Conservation (phyloP, 1,284 basidiomycete genomes). For the Leucoagaricus sp. region DNA sequence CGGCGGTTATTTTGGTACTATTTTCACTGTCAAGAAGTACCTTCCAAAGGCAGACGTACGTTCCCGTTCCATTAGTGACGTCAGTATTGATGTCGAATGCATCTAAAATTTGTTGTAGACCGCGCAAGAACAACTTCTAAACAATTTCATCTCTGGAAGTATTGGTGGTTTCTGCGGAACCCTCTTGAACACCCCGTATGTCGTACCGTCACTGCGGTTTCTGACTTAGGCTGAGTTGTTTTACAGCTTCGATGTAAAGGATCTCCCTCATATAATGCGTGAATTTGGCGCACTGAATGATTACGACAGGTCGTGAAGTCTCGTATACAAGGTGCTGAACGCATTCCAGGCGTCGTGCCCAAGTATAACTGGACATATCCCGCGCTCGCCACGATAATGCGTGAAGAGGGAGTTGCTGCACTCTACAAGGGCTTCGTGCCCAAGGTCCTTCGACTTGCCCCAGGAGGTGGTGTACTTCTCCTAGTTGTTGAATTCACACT, state of each 20-base stretch:
- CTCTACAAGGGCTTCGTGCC: slow-evolving; percentile 95
- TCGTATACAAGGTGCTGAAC: slow-evolving; percentile 82
- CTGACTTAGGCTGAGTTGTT: not conserved
- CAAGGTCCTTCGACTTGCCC: slow-evolving; percentile 84
- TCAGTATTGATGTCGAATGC: not conserved
- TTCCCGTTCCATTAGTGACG: slow-evolving; percentile 8
- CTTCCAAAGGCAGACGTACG: slow-evolving; percentile 84
- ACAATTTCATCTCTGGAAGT: slow-evolving; percentile 91
- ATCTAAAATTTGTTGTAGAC: slow-evolving; percentile 42
- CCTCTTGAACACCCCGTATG: slow-evolving; percentile 76
- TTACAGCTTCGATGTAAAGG: slow-evolving; percentile 57
- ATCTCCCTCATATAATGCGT: not conserved
- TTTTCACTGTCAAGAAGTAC: slow-evolving; percentile 78
- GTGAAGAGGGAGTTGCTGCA: slow-evolving; percentile 88
- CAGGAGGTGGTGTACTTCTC: slow-evolving; percentile 92
- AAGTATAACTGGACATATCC: slow-evolving; percentile 97
- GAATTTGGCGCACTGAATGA: not conserved
- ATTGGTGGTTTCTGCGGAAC: slow-evolving; percentile 93
- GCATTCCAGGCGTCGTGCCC: slow-evolving; percentile 65
- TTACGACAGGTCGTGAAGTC: slow-evolving; percentile 87
- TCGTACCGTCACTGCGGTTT: not conserved
- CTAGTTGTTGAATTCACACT: slow-evolving; percentile 89
- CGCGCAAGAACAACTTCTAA: slow-evolving; percentile 73
- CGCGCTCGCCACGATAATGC: slow-evolving; percentile 75
- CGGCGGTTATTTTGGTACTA: slow-evolving; percentile 93